phyloP scores from a whole-genome alignment of 2,329 filamentous ascomycete species.

The Pseudogymnoascus sp. region DNA sequence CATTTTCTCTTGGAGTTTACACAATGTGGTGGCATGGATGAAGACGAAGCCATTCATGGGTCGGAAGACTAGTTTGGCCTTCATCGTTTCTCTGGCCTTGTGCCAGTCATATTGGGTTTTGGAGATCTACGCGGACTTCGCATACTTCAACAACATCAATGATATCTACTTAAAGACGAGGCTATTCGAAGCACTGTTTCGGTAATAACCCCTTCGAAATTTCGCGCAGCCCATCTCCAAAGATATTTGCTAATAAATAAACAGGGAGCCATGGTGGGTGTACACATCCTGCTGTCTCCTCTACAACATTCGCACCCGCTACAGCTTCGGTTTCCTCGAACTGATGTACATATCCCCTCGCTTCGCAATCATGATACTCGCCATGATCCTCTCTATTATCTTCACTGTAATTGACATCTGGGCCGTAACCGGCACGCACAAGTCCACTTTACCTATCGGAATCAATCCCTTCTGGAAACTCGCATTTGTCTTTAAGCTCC shows the following conservation, averaged over 20 bases:
- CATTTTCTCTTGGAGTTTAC: not conserved
- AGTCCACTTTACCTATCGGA: slow-evolving; percentile 29
- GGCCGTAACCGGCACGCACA: slow-evolving; percentile 45
- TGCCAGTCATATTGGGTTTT: not conserved
- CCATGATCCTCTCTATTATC: slow-evolving; percentile 52
- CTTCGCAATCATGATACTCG: slow-evolving; percentile 52
- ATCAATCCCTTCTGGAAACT: slow-evolving; percentile 59
- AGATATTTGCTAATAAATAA: slow-evolving; percentile 40
- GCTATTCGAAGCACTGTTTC: not conserved
- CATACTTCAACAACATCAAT: not conserved
- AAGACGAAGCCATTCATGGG: not conserved
- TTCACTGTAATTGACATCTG: slow-evolving; percentile 56
- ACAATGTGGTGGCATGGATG: not conserved
- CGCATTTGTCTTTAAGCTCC: slow-evolving; percentile 57
- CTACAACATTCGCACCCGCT: slow-evolving; percentile 54
- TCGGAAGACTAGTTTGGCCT: not conserved
- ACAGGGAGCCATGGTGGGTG: slow-evolving; percentile 60
- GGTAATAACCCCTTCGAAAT: not conserved
- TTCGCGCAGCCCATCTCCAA: not conserved
- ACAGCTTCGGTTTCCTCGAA: slow-evolving; percentile 49
- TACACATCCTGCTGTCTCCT: slow-evolving; percentile 52
- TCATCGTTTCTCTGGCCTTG: not conserved
- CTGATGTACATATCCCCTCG: slow-evolving; percentile 51
- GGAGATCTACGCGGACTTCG: not conserved
- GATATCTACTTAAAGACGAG: not conserved